Conservation (phyloP, 306 rosid species). For the Trifolium pratense region DNA sequence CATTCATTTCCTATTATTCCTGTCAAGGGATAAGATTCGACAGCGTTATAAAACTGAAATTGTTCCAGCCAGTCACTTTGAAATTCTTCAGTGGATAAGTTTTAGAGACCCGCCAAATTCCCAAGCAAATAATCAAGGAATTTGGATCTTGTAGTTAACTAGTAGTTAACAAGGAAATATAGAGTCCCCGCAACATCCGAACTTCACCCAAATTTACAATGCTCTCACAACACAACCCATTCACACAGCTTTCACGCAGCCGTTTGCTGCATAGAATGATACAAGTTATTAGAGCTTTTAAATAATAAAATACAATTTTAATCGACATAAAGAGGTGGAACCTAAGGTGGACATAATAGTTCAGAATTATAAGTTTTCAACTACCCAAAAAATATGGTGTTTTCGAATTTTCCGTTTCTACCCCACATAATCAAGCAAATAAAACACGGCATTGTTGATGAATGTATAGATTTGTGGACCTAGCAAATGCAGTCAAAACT, state of each 20-base stretch:
- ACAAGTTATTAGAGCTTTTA: conserved; percentile 41
- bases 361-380: conserved; percentile 23
- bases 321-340: conserved; percentile 22
- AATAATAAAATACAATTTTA: conserved; percentile 14
- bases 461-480: not conserved
- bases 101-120: conserved; percentile 38
- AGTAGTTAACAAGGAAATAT: not conserved
- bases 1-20: not conserved
- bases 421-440: conserved; percentile 10
- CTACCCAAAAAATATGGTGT: conserved; percentile 5
- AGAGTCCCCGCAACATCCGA: conserved; percentile 27
- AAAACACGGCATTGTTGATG: not conserved
- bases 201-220: conserved; percentile 25
- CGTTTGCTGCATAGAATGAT: conserved; percentile 50
- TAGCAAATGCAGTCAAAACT: conserved; percentile 8
- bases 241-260: conserved; percentile 46
- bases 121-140: conserved; percentile 32
- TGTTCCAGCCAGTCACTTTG: not conserved
- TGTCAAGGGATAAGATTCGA: not conserved
- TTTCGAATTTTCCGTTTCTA: conserved; percentile 19
- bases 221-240: conserved; percentile 27
- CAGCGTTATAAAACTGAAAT: not conserved
- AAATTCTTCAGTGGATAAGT: conserved; percentile 25
- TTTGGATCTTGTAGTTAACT: conserved; percentile 10
- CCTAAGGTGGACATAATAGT: not conserved